Base-by-base conservation (phyloP, 495 filamentous ascomycete genomes). In the Hyphodiscus hymeniophilus region DNA sequence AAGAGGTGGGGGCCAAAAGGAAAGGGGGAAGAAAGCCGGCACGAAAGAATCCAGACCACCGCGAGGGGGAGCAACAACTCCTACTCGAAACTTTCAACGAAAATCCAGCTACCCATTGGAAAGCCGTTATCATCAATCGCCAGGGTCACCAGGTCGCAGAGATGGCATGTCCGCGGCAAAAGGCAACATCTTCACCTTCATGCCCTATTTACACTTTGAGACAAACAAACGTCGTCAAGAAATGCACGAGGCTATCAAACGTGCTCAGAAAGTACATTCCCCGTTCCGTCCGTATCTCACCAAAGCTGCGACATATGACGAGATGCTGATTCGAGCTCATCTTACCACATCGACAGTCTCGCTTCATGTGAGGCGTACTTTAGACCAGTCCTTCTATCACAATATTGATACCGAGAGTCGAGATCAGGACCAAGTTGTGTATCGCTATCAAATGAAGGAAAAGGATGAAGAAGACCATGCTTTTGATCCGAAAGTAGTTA, bases 371-470 rank as follows among this genome's bases (percentile, higher is more conserved):
- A 76, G 82, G 13, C 70, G 81, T 32, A 85, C 82, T 4, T 64
- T 87, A 0, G 81, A 87, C 56, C 82, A 87, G 52, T 85, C 77
- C 51, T 84, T 79, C 57, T 85, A 84, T 56, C 80, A 82, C 13
- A 80, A 79, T 40, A 84, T 85, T 50, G 80, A 84, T 55, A 85
- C 81, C 0, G 66, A 76, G 48, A 70, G 64, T 17, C 75, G 82
- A 15, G 82, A 87, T 50, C 65, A 72, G 39, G 81, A 85, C 53
- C 82, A 87, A 60, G 81, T 87, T 3, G 80, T 87, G 2, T 85
- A 77, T 52, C 72, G 82, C 3, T 85, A 84, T 55, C 55, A 58
- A 35, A 18, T 51, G 6, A 55, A 48, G 26, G 75, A 71, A 50
- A 62, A 66, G 48, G 61, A 60, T 15, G 56, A 66, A 11, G 54